phyloP scores from a whole-genome alignment of 2,329 filamentous ascomycete genomes.

The Verticillium nubilum region DNA sequence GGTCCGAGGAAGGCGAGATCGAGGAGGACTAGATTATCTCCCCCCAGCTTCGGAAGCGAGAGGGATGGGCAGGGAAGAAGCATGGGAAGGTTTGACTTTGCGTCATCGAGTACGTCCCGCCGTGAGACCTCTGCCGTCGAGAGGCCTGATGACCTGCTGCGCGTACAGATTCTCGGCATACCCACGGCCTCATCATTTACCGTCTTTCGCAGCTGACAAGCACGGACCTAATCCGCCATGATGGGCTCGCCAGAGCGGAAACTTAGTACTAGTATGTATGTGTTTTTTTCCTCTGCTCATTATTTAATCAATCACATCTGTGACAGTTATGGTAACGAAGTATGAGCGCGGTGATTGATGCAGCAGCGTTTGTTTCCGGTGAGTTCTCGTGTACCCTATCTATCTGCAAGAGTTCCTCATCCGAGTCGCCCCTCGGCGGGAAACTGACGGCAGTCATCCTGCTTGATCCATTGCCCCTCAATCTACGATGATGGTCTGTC shows the following conservation, averaged over 20 bases:
- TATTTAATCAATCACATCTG: constrained; percentile 3
- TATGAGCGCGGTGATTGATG: background rate
- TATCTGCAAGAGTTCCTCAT: background rate
- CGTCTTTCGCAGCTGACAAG: background rate
- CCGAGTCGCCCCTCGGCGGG: constrained; percentile 31
- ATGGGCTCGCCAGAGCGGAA: no score
- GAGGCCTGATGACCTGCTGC: constrained; percentile 1
- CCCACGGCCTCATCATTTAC: background rate
- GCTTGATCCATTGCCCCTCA: constrained; percentile 57
- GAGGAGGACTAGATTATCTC: constrained; percentile 62
- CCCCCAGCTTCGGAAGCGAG: background rate
- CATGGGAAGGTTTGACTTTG: background rate
- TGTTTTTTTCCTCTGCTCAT: background rate
- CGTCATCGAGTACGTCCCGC: constrained; percentile 1
- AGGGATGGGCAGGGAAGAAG: background rate
- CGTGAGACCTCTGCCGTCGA: background rate
- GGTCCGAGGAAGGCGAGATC: constrained; percentile 97
- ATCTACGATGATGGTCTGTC: constrained; percentile 32
- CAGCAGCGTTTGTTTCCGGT: constrained; percentile 2
- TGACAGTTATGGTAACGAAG: background rate
- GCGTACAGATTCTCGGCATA: background rate
- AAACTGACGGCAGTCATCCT: constrained; percentile 54
- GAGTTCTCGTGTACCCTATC: constrained; percentile 1
- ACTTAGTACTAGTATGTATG: no score
- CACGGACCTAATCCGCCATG: no score